These are phyloP conservation scores for Moniliophthora roreri DNA, from an alignment of 1,284 basidiomycete species.

Conservation along the genomic window DNA sequence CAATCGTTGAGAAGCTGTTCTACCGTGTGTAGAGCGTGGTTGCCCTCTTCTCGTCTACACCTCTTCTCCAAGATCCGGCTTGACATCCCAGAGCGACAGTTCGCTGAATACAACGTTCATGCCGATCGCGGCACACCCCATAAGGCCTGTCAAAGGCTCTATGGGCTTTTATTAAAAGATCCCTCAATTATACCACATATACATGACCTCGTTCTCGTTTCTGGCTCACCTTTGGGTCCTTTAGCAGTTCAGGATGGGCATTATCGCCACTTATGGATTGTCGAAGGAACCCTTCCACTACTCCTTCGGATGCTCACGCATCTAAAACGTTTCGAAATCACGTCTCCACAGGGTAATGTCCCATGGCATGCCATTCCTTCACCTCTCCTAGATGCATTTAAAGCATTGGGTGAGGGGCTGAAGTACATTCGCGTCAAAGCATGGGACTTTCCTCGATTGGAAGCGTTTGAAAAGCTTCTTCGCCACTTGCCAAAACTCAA, in stretches of 20 bases:
- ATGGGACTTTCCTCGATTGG: conserved; percentile 36
- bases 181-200: neutral
- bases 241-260: neutral
- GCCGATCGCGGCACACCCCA: conserved; percentile 6
- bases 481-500: conserved; percentile 30
- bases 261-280: neutral
- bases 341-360: conserved; percentile 29
- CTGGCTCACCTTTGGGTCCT: neutral
- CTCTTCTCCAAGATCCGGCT: conserved; percentile 28
- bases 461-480: conserved; percentile 30
- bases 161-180: neutral
- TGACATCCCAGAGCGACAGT: neutral
- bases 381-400: conserved; percentile 31
- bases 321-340: conserved; percentile 36
- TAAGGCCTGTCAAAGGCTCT: neutral
- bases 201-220: neutral
- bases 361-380: conserved; percentile 34
- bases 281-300: conserved; percentile 27
- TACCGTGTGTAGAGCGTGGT: conserved; percentile 25
- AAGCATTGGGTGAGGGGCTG: conserved; percentile 31
- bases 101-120: conserved; percentile 16
- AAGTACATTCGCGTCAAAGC: conserved; percentile 36
- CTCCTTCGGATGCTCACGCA: conserved; percentile 35
- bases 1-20: conserved; percentile 22
- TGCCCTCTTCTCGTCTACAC: conserved; percentile 26